phyloP scores from a whole-genome alignment of 2,329 filamentous ascomycete species.

The Akanthomyces lecanii region DNA sequence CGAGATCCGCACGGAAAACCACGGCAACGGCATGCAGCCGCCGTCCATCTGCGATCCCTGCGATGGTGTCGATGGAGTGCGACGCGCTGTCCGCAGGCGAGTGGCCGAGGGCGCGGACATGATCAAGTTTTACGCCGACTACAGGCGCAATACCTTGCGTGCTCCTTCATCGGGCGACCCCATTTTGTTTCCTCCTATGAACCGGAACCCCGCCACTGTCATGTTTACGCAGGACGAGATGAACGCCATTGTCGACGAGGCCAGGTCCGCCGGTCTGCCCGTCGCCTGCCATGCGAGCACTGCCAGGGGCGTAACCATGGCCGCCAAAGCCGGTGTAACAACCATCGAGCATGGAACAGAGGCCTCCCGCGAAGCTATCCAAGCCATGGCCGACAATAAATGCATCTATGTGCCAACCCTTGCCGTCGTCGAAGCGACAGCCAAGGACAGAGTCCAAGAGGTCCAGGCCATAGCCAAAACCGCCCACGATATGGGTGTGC shows the following conservation, averaged over 20 bases:
- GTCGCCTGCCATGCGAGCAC: slow-evolving; percentile 42
- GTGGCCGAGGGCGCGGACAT: slow-evolving; percentile 46
- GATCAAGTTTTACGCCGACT: slow-evolving; percentile 50
- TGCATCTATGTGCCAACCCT: slow-evolving; percentile 52
- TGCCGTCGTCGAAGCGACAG: slow-evolving; percentile 37
- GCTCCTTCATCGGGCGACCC: slow-evolving; percentile 31
- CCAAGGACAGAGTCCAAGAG: slow-evolving; percentile 24
- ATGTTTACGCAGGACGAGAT: slow-evolving; percentile 48
- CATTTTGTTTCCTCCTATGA: slow-evolving; percentile 27
- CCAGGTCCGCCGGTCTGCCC: slow-evolving; percentile 35
- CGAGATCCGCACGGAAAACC: slow-evolving; percentile 45
- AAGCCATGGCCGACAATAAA: slow-evolving; percentile 39
- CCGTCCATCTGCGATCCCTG: slow-evolving; percentile 36
- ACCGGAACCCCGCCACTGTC: slow-evolving; percentile 38
- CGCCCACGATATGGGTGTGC: slow-evolving; percentile 44
- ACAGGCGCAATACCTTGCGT: slow-evolving; percentile 40
- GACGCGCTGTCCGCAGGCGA: slow-evolving; percentile 42
- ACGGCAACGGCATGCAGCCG: slow-evolving; percentile 25
- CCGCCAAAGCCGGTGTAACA: slow-evolving; percentile 42
- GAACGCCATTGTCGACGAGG: slow-evolving; percentile 46
- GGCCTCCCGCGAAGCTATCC: slow-evolving; percentile 36
- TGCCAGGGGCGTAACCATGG: slow-evolving; percentile 40
- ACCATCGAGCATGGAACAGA: slow-evolving; percentile 44
- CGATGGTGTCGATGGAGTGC: slow-evolving; percentile 44
- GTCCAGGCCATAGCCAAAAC: slow-evolving; percentile 38